phyloP scores from a whole-genome alignment of 1,284 basidiomycete species.

The Leccinum pallidistipes region DNA sequence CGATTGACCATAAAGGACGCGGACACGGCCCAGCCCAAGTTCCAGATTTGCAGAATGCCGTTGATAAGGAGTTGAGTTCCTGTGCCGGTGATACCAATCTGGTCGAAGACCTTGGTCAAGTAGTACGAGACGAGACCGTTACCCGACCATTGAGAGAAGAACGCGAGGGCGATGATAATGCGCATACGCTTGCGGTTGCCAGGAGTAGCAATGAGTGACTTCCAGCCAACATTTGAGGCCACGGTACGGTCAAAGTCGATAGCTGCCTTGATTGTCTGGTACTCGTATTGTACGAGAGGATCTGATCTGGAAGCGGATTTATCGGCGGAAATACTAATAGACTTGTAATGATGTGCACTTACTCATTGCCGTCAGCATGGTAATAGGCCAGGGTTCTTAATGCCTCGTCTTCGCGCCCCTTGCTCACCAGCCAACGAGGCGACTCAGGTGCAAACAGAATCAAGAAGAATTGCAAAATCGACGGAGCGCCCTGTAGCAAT shows the following conservation, averaged over 20 bases:
- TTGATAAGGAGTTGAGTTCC: conserved; percentile 69
- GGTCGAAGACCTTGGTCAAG: conserved; percentile 67
- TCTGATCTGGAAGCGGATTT: conserved; percentile 44
- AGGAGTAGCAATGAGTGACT: conserved; percentile 52
- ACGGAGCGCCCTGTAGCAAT: conserved; percentile 62
- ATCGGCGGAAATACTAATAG: not conserved
- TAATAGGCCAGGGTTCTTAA: conserved; percentile 67
- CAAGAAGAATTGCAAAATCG: conserved; percentile 58
- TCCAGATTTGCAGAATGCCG: conserved; percentile 76
- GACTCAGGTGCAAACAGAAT: conserved; percentile 69
- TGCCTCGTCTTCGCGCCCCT: conserved; percentile 63
- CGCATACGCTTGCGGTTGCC: conserved; percentile 70
- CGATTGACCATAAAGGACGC: conserved; percentile 61
- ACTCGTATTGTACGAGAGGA: conserved; percentile 71
- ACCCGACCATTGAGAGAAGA: conserved; percentile 76
- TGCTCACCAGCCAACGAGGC: conserved; percentile 68
- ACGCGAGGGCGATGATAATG: conserved; percentile 68
- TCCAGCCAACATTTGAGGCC: conserved; percentile 60
- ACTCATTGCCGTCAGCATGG: conserved; percentile 68
- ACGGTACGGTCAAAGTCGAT: conserved; percentile 61
- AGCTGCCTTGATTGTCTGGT: conserved; percentile 75
- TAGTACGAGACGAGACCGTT: conserved; percentile 79
- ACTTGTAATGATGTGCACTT: conserved; percentile 1
- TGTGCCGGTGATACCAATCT: conserved; percentile 67
- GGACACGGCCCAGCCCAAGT: conserved; percentile 59